Percentiles rank a stretch among this genome's conserved stretches.
phyloP scores from a whole-genome alignment of 2,329 filamentous ascomycete species.

The Fusarium sp. region DNA sequence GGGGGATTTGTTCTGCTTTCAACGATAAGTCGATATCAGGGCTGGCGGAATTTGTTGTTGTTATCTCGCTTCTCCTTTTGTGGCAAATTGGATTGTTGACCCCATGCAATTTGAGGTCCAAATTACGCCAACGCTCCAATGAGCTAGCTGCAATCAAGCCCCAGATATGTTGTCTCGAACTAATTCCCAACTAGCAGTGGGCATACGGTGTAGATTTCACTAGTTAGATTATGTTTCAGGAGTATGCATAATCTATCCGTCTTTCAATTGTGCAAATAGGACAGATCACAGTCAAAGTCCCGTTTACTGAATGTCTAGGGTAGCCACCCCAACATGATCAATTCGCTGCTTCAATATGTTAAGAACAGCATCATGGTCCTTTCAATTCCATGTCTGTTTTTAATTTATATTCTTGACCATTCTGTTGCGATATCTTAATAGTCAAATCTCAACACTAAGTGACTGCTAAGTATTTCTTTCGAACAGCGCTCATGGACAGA shows the following conservation, averaged over 20 bases:
- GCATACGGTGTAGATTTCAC: background rate
- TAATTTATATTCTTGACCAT: background rate
- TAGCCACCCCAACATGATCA: background rate
- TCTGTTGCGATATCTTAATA: fast-evolving
- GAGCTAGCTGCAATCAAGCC: background rate
- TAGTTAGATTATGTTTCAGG: background rate
- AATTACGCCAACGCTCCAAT: slow-evolving; percentile 3
- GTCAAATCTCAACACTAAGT: background rate
- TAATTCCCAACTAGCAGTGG: background rate
- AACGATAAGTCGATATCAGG: background rate
- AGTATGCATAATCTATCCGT: background rate
- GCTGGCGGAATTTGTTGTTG: background rate
- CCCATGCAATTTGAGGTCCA: background rate
- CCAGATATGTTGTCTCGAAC: background rate
- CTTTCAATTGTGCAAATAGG: background rate
- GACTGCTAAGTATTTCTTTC: background rate
- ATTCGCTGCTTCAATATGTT: fast-evolving
- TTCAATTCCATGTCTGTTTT: background rate
- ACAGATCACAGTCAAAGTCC: background rate
- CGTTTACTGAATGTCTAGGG: background rate
- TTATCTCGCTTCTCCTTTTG: slow-evolving; percentile 20
- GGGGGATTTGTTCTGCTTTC: background rate
- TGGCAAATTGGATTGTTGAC: slow-evolving; percentile 7
- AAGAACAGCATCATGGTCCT: background rate
- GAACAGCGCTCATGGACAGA: fast-evolving